Percentiles rank a stretch among this genome's conserved stretches.
Evolutionary conservation across 2,329 filamentous ascomycete species (phyloP).

Genomic region (Beauveria sp.): DNA sequence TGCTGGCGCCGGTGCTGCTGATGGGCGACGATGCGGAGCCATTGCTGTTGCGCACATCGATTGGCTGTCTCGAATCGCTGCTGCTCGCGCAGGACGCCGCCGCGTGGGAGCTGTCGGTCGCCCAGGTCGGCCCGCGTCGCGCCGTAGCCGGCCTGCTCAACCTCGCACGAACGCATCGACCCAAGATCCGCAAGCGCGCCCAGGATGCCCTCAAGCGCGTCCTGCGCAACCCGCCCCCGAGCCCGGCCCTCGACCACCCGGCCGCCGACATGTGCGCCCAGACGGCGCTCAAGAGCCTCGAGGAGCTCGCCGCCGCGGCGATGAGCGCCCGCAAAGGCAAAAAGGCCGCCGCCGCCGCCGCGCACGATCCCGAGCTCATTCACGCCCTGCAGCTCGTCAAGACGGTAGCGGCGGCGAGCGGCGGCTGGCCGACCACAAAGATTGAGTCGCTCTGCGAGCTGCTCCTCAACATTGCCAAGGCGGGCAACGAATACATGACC

Average conservation of each 20-base stretch:
- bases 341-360: constrained; percentile 51
- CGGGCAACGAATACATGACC: constrained; percentile 90
- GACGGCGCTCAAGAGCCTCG: constrained; percentile 73
- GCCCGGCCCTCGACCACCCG: constrained; percentile 86
- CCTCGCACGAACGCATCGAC: constrained; percentile 76
- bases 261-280: constrained; percentile 95
- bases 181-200: constrained; percentile 89
- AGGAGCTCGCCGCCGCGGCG: constrained; percentile 61
- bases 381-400: constrained; percentile 90
- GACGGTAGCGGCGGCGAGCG: constrained; percentile 76
- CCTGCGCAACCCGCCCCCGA: constrained; percentile 78
- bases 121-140: constrained; percentile 75
- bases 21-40: constrained; percentile 76
- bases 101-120: constrained; percentile 80
- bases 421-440: constrained; percentile 94
- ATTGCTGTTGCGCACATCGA: constrained; percentile 75
- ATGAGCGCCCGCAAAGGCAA: constrained; percentile 52
- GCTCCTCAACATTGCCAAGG: constrained; percentile 78
- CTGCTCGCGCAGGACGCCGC: constrained; percentile 79
- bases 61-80: constrained; percentile 89
- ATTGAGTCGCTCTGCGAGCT: constrained; percentile 89
- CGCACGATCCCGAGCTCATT: constrained; percentile 74
- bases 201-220: constrained; percentile 83
- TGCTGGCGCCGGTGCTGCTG: constrained; percentile 76
- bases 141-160: constrained; percentile 81